These are phyloP conservation scores for Cutaneotrichosporon sp. DNA, from an alignment of 1,284 basidiomycete genomes.

Conservation along the genomic window DNA sequence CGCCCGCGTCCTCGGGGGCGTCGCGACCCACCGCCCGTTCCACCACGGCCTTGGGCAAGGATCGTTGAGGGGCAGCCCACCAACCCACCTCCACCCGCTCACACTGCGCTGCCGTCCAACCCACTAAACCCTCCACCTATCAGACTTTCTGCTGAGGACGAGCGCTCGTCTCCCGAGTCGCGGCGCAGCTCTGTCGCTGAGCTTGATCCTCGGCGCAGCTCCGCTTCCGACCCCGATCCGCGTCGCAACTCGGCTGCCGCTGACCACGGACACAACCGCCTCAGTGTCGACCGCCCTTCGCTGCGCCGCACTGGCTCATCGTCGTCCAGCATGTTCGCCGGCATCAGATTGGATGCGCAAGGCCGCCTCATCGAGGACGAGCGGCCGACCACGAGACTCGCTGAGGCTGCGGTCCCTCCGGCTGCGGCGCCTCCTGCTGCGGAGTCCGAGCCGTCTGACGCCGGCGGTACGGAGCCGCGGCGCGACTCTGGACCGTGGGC, in stretches of 20 bases:
- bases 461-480: background rate
- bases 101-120: background rate
- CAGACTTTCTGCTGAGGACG: background rate
- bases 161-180: background rate
- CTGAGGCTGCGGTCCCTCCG: background rate
- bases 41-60: slow-evolving; percentile 32
- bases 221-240: background rate
- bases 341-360: background rate
- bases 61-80: background rate
- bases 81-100: background rate
- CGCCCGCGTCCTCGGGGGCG: slow-evolving; percentile 25
- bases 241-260: background rate
- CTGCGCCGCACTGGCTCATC: background rate
- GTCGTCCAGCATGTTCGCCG: background rate
- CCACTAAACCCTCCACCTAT: background rate
- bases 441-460: background rate
- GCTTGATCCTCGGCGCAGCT: background rate
- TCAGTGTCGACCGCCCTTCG: background rate
- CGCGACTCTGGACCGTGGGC: background rate
- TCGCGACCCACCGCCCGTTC: slow-evolving; percentile 34
- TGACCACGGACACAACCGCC: background rate
- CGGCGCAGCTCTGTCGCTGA: background rate
- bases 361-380: background rate
- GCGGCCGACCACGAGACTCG: background rate
- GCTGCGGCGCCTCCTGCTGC: background rate